Evolutionary conservation across 1,284 basidiomycete genomes (phyloP), one percentile per base, ranked within the genome.

Genomic region (Malassezia nana): DNA sequence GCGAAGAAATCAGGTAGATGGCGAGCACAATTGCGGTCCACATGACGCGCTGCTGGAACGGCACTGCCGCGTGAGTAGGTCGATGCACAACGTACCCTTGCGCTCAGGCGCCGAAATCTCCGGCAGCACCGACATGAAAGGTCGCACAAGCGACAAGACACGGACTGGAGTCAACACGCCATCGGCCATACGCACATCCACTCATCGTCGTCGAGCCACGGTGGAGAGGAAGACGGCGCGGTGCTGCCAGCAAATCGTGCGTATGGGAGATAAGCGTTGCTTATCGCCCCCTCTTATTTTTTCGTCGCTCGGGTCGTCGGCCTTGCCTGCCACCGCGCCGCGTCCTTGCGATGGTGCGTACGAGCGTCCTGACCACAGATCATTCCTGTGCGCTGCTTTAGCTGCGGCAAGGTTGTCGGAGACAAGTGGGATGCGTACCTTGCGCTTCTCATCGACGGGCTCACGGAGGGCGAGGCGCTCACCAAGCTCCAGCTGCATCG

Each of bases 401-500:
- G 67, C 16, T 73, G 70, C 63, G 70, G 70, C 58, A 73, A 73
- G 57, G 70, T 73, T 45, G 65, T 72, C 26, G 70, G 70, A 45
- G 70, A 73, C 63, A 73, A 73, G 52, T 73, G 70, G 70, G 64
- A 72, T 47, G 67, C 68, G 45, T 73, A 72, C 58, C 64, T 73
- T 15, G 66, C 65, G 15, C 57, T 73, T 10, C 63, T 73, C 33
- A 58, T 70, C 26, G 64, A 65, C 35, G 70, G 67, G 29, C 64
- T 63, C 22, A 66, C 62, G n/a, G 70, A 72, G 42, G 88, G 91
- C 64, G 89, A 95, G 57, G 91, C 91, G 8, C 80, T 96, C 48
- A 90, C 94, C 63, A 84, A 86, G 66, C 79, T 95, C 4, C 86
- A 90, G 62, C 78, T 96, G 52, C 91, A 89, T 76, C 79, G 92